Evolutionary conservation across 148 eudicot genomes (phyloP), one percentile per base, ranked within the genome.

Genomic region (Fagopyrum homotropicum): DNA sequence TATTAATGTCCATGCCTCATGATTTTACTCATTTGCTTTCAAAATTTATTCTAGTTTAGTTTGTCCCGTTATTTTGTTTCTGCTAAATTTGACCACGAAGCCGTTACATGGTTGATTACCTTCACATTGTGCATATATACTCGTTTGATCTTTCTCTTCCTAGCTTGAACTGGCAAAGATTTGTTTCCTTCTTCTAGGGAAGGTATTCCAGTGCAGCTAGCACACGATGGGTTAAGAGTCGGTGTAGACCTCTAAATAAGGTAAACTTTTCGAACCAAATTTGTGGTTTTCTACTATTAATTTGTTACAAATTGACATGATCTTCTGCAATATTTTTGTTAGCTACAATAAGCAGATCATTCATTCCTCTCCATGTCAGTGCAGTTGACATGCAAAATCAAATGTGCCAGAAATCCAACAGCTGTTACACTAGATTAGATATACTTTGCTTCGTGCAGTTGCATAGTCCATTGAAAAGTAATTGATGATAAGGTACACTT

Each of bases 121-220:
- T 61, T 61, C 44, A 29, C 12, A n/a, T 63, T 63, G n/a, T 35
- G 40, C 40, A 35, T 35, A 2, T 35, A 35, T 35, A 35, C 69
- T 35, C 35, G 16, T 9, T 29, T 63, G 26, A 63, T 29, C 16
- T 63, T 30, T 22, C 26, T 22, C 26, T 22, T 61, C 16, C 15
- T 30, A 10, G 69, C 12, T 60, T 61, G 10, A 61, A 9, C 22
- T 61, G 29, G 35, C 2, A 9, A 8, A 49, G 52, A 8, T 7
- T 35, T 77, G 73, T 19, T 17, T 35, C 72, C 73, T 69, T 16
- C 46, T 56, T 83, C 0, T 50, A 90, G 98, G 75, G 98, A 94
- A 87, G 96, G 96, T 73, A 91, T 94, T 75, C 88, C 83, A 40
- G 91, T 94, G 77, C 97, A 91, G 88, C 96, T 94, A 76, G 98